These are phyloP conservation scores for Letharia columbiana DNA, from an alignment of 495 filamentous ascomycete genomes.

Conservation along the genomic window DNA sequence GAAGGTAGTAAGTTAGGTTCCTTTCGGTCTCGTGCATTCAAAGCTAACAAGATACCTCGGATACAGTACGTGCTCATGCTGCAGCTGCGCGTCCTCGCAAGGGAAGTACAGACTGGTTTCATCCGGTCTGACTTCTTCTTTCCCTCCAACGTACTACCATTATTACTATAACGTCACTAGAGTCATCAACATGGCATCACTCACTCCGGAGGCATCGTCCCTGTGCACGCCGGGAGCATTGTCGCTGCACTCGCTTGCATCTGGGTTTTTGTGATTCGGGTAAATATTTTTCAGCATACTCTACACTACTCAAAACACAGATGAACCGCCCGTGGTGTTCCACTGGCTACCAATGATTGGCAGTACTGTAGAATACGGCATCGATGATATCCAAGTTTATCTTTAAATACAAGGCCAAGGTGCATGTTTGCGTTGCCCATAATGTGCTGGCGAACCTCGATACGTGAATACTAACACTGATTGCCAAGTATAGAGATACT, in stretches of 20 bases:
- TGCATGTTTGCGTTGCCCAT: slow-evolving; percentile 27
- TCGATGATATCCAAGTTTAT: slow-evolving; percentile 75
- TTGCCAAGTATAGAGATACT: slow-evolving; percentile 59
- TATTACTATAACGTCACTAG: not conserved
- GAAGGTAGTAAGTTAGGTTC: not conserved
- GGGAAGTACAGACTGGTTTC: not conserved
- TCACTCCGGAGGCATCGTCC: not conserved
- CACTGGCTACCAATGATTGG: slow-evolving; percentile 77
- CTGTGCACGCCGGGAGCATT: not conserved
- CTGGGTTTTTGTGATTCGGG: slow-evolving; percentile 44
- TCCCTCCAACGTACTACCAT: not conserved
- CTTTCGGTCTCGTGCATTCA: not conserved
- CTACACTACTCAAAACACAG: slow-evolving; percentile 60
- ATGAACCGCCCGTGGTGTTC: slow-evolving; percentile 75
- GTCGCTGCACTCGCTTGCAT: slow-evolving; percentile 7
- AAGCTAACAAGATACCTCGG: not conserved
- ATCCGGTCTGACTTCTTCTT: not conserved
- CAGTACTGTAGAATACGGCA: slow-evolving; percentile 73
- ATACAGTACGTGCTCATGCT: not conserved
- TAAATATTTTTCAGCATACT: slow-evolving; percentile 61
- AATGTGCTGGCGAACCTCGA: not conserved
- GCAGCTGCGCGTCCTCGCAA: too few species aligned
- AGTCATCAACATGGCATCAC: not conserved
- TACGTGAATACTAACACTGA: slow-evolving; percentile 8
- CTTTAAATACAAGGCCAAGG: slow-evolving; percentile 59